Base-by-base conservation (phyloP, 495 filamentous ascomycete species). In the Pyrenopolyporus hunteri region DNA sequence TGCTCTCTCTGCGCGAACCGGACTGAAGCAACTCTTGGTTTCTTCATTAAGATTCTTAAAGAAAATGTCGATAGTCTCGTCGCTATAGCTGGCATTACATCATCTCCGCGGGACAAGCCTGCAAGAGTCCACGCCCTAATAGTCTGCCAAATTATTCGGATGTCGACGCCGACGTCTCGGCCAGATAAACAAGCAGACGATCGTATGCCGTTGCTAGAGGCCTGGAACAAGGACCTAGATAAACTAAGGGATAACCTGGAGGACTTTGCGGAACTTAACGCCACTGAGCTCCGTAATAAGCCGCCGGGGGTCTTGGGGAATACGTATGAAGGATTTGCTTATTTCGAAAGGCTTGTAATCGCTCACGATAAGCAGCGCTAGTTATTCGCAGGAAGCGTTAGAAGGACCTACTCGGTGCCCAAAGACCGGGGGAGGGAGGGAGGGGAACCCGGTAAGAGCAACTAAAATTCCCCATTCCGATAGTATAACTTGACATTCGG, bases 141-240 rank as follows among this genome's bases (percentile, higher is more conserved):
- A 13, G 39, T 72, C 10, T 73, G 73, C 42, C 70, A 77, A 29
- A 67, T 61, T 4, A 76, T 76, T 51, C 67, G 74, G 9, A 58
- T 77, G 33, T 71, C 52, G 73, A 76, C 33, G 75, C 71, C 7
- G 74, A 78, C 43, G 42, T 75, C 7, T 32, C 56, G 2, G n/a
- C 62, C 74, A 29, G 56, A 70, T 5, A 57, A 71, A 8, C 62
- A 75, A 40, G 75, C 49, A 10, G 73, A 76, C 17, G 52, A 65
- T 10, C 71, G 74, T 25, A 57, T 73, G 57, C 50, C 66, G 6
- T n/a, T 76, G 13, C 16, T 75, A 13, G 35, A 63, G 29, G 49
- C 65, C 4, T 75, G 73, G 73, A 62, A 68, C 11, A 62, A 23
- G 26, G 73, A 75, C 0, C 57, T 77, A 25, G 63, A 59, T 14